phyloP scores from a whole-genome alignment of 371 early-diverging fungal species.

The Polyrhizophydium stewartii region DNA sequence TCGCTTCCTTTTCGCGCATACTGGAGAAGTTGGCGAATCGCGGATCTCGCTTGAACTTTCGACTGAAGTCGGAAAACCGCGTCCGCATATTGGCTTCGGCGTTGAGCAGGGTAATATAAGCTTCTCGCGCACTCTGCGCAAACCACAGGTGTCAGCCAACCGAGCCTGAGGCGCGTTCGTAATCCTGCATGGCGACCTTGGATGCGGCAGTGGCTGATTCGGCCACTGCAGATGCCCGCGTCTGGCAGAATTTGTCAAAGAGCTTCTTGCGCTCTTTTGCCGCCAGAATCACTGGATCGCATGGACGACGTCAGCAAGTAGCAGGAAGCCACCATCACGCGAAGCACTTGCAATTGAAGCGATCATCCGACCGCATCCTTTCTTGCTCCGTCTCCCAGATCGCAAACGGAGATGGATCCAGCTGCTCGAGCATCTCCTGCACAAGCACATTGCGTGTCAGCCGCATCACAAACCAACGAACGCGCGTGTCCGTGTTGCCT shows the following conservation, averaged over 20 bases:
- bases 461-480: no score
- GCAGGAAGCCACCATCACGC: conserved; percentile 11
- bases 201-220: conserved; percentile 15
- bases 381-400: conserved; percentile 67
- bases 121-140: conserved; percentile 34
- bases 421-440: conserved; percentile 62
- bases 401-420: conserved; percentile 65
- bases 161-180: no score
- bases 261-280: conserved; percentile 47
- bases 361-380: conserved; percentile 50
- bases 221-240: conserved; percentile 30
- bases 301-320: neutral
- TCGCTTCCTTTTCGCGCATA: conserved; percentile 42
- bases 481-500: no score
- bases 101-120: conserved; percentile 46
- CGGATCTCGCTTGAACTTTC: conserved; percentile 53
- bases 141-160: no score
- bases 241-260: conserved; percentile 68
- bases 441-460: no score
- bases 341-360: conserved; percentile 42
- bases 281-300: conserved; percentile 22
- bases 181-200: no score
- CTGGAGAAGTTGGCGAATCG: conserved; percentile 46
- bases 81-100: conserved; percentile 42
- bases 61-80: conserved; percentile 63